Evolutionary conservation across 257 asterid species (phyloP).

Genomic region (Eucommia ulmoides): DNA sequence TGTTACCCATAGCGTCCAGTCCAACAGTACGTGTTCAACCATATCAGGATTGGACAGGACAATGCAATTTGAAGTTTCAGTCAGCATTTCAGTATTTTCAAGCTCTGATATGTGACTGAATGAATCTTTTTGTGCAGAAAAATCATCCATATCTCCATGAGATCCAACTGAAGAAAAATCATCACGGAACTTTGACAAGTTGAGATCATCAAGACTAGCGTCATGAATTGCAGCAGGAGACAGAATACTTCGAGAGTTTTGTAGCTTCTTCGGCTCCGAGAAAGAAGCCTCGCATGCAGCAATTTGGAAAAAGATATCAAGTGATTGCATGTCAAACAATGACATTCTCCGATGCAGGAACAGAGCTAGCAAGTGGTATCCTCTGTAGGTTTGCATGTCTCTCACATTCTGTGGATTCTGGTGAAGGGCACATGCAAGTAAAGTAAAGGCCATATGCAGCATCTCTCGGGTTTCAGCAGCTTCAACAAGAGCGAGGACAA

Average conservation of each 20-base stretch:
- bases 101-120: conserved; percentile 81
- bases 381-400: conserved; percentile 93
- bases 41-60: conserved; percentile 94
- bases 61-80: conserved; percentile 92
- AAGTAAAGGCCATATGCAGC: conserved; percentile 93
- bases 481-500: conserved; percentile 93
- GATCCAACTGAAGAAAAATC: conserved; percentile 89
- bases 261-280: conserved; percentile 69
- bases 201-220: conserved; percentile 59
- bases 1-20: conserved; percentile 96
- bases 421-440: conserved; percentile 85
- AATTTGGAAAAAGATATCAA: conserved; percentile 91
- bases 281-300: conserved; percentile 99
- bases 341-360: conserved; percentile 90
- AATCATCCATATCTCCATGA: conserved; percentile 85
- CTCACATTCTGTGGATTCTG: conserved; percentile 95
- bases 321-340: conserved; percentile 94
- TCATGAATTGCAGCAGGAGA: conserved; percentile 56
- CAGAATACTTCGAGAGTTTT: conserved; percentile 24
- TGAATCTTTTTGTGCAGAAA: conserved; percentile 81
- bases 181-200: conserved; percentile 64
- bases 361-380: conserved; percentile 92
- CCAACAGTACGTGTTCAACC: conserved; percentile 99
- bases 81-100: conserved; percentile 59
- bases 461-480: conserved; percentile 97